A percentile compares a stretch with the other conserved stretches of the same genome.
Conservation (phyloP, 306 rosid genomes). For the Prosopis cineraria region DNA sequence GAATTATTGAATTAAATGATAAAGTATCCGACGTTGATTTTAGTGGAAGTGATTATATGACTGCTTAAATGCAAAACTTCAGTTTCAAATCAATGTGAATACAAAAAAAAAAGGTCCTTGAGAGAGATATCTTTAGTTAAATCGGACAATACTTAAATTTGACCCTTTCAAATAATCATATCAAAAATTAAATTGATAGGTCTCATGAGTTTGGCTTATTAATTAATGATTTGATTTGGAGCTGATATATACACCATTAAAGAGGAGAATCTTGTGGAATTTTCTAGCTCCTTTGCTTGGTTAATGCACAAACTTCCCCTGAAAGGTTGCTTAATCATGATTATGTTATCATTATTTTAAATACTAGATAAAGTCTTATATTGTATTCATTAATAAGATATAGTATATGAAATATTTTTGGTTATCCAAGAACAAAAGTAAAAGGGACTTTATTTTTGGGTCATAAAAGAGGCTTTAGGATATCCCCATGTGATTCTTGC, state of each 20-base stretch:
- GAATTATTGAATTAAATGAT: not conserved
- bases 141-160: too few relatives aligned
- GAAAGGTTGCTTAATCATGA: slow-evolving; percentile 13
- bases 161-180: too few relatives aligned
- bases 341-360: slow-evolving; percentile 18
- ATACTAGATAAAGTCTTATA: not conserved
- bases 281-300: slow-evolving; percentile 7
- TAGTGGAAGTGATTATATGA: too few relatives aligned
- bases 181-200: too few relatives aligned
- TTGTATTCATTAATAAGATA: not conserved
- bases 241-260: not conserved
- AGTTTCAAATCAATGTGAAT: too few relatives aligned
- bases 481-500: slow-evolving; percentile 30
- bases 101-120: too few relatives aligned
- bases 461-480: slow-evolving; percentile 4
- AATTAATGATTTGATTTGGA: too few relatives aligned
- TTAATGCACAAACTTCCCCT: not conserved
- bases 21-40: too few relatives aligned
- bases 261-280: slow-evolving; percentile 22
- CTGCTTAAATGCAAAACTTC: too few relatives aligned
- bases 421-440: not conserved
- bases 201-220: too few relatives aligned
- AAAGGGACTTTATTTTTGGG: not conserved
- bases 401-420: not conserved
- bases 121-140: too few relatives aligned